Conservation (phyloP, 163 green algal species). For the Volvox carteri region DNA sequence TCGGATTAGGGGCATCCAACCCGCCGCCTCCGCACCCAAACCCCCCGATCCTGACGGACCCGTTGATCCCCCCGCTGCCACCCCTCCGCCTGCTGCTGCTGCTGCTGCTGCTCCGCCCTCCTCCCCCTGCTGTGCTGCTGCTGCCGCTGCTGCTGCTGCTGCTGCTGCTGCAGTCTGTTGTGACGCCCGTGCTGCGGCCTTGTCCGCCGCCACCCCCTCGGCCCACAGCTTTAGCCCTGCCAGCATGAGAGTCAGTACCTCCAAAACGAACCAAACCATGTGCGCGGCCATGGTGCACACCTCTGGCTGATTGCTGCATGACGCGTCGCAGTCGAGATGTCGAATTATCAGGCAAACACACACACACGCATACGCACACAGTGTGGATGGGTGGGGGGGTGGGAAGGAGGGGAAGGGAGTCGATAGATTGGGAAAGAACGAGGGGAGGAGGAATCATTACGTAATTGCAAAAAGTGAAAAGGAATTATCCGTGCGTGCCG, state of each 20-base stretch:
- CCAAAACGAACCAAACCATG: slow-evolving; percentile 47
- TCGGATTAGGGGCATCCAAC: slow-evolving; percentile 16
- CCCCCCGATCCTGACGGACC: not conserved
- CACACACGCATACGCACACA: too few relatives aligned
- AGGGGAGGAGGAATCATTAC: not conserved
- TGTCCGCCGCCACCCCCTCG: not conserved
- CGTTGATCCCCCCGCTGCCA: not conserved
- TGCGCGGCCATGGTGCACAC: slow-evolving; percentile 19
- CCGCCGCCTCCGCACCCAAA: not conserved
- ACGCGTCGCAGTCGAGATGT: too few relatives aligned
- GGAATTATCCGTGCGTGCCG: too few relatives aligned
- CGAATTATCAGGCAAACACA: too few relatives aligned
- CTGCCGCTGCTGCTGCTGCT: not conserved
- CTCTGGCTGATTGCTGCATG: slow-evolving; percentile 20
- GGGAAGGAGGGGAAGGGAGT: not conserved
- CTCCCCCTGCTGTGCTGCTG: not conserved
- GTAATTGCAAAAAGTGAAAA: too few relatives aligned
- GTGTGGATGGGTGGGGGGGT: too few relatives aligned
- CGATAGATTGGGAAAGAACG: too few relatives aligned
- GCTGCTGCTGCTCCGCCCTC: not conserved
- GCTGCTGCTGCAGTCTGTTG: too few relatives aligned
- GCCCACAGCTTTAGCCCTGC: slow-evolving; percentile 8
- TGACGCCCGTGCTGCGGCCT: too few relatives aligned
- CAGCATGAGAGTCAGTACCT: slow-evolving; percentile 23
- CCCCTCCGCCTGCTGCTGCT: not conserved